Base-by-base conservation (phyloP, 2,329 filamentous ascomycete genomes). In the Colletotrichum gloeosporioides region DNA sequence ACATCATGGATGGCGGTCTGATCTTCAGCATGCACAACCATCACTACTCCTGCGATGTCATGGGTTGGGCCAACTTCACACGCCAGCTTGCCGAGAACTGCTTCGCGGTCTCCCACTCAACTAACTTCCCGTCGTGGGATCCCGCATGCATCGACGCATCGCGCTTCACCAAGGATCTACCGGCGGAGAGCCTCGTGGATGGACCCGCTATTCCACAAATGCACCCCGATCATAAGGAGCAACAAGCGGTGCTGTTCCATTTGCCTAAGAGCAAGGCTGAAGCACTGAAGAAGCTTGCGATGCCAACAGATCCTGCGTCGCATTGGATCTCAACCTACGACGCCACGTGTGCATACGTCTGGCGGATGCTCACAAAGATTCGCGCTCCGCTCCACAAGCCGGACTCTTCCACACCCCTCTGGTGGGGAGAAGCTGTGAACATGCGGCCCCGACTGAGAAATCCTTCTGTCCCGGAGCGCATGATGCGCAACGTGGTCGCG, bases 291-390 rank as follows among this genome's bases (percentile, higher is more conserved):
- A 68, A 25, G 65, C 36, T 53, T 31, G 65, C 44, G 6, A 79
- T 82, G 2, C 84, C 85, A 0, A 78, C 67, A 3, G 83, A 84
- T 0, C 68, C 78, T 1, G 83, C 84, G 16, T 82, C 81, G 10
- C 78, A 79, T 57, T 87, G 86, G 85, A 83, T 88, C 39, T 88
- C 86, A 6, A 88, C 85, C 6, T 88, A 87, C 76, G 87, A 88
- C 67, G 86, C 86, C 39, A 83, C 85, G 71, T 81, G 82, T 6
- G 86, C 86, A 8, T 83, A 84, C 44, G 80, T 88, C 15, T 87
- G 86, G 85, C 85, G 86, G 2, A 80, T 80, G 4, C 73, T 87
- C 1, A 82, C 84, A 5, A 81, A 82, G 6, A 79, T 85, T 8
- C 83, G 86, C 32, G 82, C 82, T 0, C 80, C 80, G 0, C 44